Evolutionary conservation across 202 grass and related monocot species (phyloP), one percentile per base, ranked within the genome.

Genomic region (Bolboschoenoplectus hybrid): DNA sequence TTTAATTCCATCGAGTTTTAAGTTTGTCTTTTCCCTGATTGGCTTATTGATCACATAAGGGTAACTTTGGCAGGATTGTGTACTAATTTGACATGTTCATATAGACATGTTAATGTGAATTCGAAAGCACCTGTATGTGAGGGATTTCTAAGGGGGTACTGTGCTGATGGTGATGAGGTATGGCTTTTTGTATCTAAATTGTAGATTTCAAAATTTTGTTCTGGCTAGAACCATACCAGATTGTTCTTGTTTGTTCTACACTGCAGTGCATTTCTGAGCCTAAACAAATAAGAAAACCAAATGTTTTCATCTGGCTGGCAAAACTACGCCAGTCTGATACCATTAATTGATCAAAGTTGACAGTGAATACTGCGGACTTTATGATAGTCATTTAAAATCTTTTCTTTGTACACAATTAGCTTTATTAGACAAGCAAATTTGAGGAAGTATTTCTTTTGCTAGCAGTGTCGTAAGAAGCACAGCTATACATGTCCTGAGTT

Each of bases 391-490:
- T 80, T 80, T 58, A n/a, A 79, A 55, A 57, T 78, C 2, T 26
- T 49, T 17, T 34, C n/a, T 8, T 56, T 78, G 34, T 78, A 57
- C 32, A 11, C 50, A 16, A 56, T 40, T 56, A 56, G 32, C 51
- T 34, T 13, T 39, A 10, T 80, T 80, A 61, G 35, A 80, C 6
- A 19, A 80, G 52, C 34, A 80, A 60, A 14, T 61, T 78, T n/a
- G 36, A 60, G 53, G 40, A 41, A 79, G 41, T 58, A 58, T 76
- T 89, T 82, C 26, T 85, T 63, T 89, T 91, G 85, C 80, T 64
- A 92, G 67, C 96, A 98, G 97, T 99, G 97, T 87, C 91, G 47
- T 82, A 94, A 91, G 93, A 96, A 99, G 88, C 97, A 99, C 61
- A 99, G 92, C 86, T 92, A 92, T 74, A 88, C 89, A 70, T 99